Evolutionary conservation across 495 filamentous ascomycete genomes (phyloP), one percentile per base, ranked within the genome.

Genomic region (Penicillium tannophilum): DNA sequence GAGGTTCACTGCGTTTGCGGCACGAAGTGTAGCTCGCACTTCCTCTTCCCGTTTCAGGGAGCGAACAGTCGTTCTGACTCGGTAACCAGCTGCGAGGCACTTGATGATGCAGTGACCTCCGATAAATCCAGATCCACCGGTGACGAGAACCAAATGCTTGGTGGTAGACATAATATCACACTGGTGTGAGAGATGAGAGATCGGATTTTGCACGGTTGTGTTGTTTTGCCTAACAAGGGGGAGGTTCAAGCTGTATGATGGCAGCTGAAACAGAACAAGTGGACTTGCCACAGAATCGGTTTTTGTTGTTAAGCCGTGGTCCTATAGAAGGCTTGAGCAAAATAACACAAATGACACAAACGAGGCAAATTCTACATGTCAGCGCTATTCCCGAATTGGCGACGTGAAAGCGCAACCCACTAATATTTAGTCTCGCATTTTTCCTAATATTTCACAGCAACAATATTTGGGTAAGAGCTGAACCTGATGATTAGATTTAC

Each of bases 61-160:
- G 12, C 58, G 52, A 4, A 55, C 36, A 6, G 52, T 60, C 10
- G 58, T 55, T 19, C 52, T 41, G 23, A 60, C 58, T 12, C 30
- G 52, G 36, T 60, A 60, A 0, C 52, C 52, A 35, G 58, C 58
- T 33, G 35, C 36, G 6, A 60, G 36, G 46, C 58, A 60, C 30
- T 39, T 44, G 36, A 60, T 52, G 4, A 60, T 60, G 30, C 58
- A 55, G 35, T 56, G 47, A 17, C 16, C 33, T 12, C 24, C 58
- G 12, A 60, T 10, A 33, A 60, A 60, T 31, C 58, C 58, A 10
- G 58, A 44, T 52, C 58, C 58, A 17, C 58, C 58, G 6, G 58
- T 60, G 36, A 60, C 36, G 24, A 60, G 43, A 3, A 60, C 52
- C 6, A 42, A 36, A 24, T 60, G 45, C 6, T 60, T 46, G 12